Base-by-base conservation (phyloP, 345 rosid genomes). In the Theobroma cacao region DNA sequence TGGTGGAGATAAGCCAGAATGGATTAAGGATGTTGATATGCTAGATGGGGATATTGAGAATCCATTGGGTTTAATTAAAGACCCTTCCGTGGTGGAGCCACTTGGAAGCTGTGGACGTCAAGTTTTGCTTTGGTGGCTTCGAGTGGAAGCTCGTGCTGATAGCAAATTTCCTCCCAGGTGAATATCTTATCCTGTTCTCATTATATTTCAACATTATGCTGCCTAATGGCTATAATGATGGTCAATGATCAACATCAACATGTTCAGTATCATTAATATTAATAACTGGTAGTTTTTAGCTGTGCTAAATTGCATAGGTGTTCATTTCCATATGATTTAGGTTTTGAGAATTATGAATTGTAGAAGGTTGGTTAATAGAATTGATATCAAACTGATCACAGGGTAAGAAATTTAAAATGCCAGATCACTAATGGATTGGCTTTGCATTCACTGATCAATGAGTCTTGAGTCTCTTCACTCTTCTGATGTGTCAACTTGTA, bases 61-160 rank as follows among this genome's bases (percentile, higher is more conserved):
- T 83, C 98, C 99, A 7, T 80, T 97, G 41, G 83, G 88, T 76
- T 84, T 97, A 64, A 82, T 94, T 79, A 92, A 89, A 74, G 96
- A 93, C 72, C 80, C 89, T 77, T 86, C 90, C 3, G 78, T 90
- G 79, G 97, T 93, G 58, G 98, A 97, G 81, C 98, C 99, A 61
- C 92, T 97, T 34, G 99, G 98, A 71, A 92, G 90, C 83, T 97
- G 99, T 41, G 99, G 98, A 17, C 90, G 88, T 79, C 95, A 91
- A 74, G 93, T 97, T 83, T 63, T 97, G 80, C 84, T 94, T 0
- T 97, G 99, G 99, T 97, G 99, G 99, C 93, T 97, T 74, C 98
- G 99, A 45, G 98, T 97, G 73, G 99, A 97, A 89, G 99, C 99
- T 77, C 98, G 98, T 17, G 87, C 91, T n/a, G 98, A 97, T 81